These are phyloP conservation scores for Cordia subcordata DNA, from an alignment of 257 asterid species.

Conservation along the genomic window DNA sequence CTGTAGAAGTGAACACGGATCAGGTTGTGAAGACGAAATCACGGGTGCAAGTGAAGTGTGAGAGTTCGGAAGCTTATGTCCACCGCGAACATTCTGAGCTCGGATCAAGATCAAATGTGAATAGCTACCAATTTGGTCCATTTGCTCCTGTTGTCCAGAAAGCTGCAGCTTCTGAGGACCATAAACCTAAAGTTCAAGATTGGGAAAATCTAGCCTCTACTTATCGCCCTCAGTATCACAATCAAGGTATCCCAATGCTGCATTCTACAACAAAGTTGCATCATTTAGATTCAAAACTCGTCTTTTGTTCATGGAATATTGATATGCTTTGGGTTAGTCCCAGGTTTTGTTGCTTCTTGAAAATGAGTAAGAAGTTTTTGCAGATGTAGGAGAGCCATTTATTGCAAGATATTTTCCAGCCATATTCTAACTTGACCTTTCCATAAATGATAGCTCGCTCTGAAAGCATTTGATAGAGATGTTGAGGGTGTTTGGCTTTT, in stretches of 20 bases:
- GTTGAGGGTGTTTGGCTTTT: too few species aligned
- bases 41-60: conserved; percentile 42
- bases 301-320: too few species aligned
- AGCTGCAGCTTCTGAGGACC: conserved; percentile 42
- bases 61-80: conserved; percentile 43
- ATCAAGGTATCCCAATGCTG: conserved; percentile 60
- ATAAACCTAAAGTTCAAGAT: conserved; percentile 41
- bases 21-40: conserved; percentile 28
- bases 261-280: background rate
- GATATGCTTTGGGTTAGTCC: too few species aligned
- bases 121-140: conserved; percentile 81
- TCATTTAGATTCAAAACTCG: too few species aligned
- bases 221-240: conserved; percentile 82
- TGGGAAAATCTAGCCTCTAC: conserved; percentile 73
- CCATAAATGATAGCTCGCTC: too few species aligned
- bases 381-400: too few species aligned
- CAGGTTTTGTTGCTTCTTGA: too few species aligned
- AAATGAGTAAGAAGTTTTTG: too few species aligned
- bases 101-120: conserved; percentile 25
- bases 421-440: too few species aligned
- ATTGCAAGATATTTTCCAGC: too few species aligned
- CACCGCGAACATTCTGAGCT: conserved; percentile 21
- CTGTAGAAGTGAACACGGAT: conserved; percentile 20
- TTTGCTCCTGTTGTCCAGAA: conserved; percentile 75
- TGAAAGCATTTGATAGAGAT: too few species aligned